phyloP scores from a whole-genome alignment of 305 asterid species.

The Coffea humblotiana region DNA sequence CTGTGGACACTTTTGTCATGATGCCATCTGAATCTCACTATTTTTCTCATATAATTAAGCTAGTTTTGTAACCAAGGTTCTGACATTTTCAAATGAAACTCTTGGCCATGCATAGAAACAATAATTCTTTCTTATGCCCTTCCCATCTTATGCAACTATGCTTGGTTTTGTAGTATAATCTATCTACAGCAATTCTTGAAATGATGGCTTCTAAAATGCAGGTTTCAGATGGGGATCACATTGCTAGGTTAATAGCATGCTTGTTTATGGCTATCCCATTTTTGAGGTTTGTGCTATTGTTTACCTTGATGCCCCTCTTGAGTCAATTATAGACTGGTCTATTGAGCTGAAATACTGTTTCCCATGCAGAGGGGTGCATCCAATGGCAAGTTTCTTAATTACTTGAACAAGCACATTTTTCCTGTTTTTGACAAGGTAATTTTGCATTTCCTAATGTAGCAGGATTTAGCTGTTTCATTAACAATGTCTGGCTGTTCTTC shows the following conservation, averaged over 20 bases:
- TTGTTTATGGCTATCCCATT: slow-evolving; percentile 87
- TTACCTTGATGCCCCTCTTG: slow-evolving; percentile 22
- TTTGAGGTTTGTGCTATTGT: slow-evolving; percentile 58
- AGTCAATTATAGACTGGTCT: slow-evolving; percentile 6
- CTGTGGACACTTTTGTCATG: neutral
- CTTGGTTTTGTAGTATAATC: neutral
- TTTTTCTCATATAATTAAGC: neutral
- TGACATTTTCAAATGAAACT: neutral
- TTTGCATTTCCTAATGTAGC: neutral
- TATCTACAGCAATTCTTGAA: neutral
- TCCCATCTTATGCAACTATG: neutral
- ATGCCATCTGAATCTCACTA: neutral
- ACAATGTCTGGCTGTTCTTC: neutral
- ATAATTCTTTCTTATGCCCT: neutral
- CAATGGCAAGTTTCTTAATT: slow-evolving; percentile 79
- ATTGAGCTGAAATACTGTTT: slow-evolving; percentile 29
- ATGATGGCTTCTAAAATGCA: slow-evolving; percentile 37
- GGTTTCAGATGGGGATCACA: slow-evolving; percentile 88
- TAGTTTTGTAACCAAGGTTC: neutral
- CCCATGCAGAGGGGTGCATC: slow-evolving; percentile 92
- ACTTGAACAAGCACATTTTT: slow-evolving; percentile 80
- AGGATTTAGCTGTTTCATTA: neutral
- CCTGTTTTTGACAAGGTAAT: slow-evolving; percentile 84
- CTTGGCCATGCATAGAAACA: neutral
- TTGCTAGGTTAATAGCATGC: slow-evolving; percentile 82